These are phyloP conservation scores for Podila horticola DNA, from an alignment of 192 early-diverging fungal species.

Conservation along the genomic window DNA sequence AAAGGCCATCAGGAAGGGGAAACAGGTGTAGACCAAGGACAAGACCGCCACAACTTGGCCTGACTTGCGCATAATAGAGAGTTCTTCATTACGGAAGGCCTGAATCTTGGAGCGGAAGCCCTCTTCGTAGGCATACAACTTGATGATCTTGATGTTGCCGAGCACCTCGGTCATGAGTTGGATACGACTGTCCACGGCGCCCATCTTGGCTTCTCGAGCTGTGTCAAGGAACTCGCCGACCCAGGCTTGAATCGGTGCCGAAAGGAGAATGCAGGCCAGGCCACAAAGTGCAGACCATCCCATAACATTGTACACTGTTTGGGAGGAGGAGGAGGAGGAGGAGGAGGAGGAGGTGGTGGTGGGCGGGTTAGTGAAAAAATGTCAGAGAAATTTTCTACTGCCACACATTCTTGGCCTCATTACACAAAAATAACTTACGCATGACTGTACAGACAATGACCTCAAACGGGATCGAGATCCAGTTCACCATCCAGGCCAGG, in stretches of 20 bases:
- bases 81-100: conserved; percentile 11
- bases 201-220: conserved; percentile 4
- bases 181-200: conserved; percentile 31
- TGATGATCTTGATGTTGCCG: conserved; percentile 35
- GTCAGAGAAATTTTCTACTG: too few relatives aligned
- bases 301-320: conserved; percentile 12
- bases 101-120: conserved; percentile 16
- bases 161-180: conserved; percentile 29
- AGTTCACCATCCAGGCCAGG: neutral
- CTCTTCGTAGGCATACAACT: conserved; percentile 32
- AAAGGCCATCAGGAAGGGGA: conserved; percentile 35
- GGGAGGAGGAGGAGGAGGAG: too few relatives aligned
- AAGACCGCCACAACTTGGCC: neutral
- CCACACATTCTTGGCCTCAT: too few relatives aligned
- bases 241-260: conserved; percentile 20
- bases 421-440: conserved; percentile 19
- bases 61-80: conserved; percentile 18
- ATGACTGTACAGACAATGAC: conserved; percentile 8
- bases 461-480: conserved; percentile 23
- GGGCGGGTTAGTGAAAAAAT: too few relatives aligned
- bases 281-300: conserved; percentile 35
- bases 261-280: conserved; percentile 7
- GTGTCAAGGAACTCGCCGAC: conserved; percentile 20
- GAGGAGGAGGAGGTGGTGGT: too few relatives aligned
- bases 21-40: conserved; percentile 23